phyloP scores from a whole-genome alignment of 129 eudicot genomes.

The Centella asiatica region DNA sequence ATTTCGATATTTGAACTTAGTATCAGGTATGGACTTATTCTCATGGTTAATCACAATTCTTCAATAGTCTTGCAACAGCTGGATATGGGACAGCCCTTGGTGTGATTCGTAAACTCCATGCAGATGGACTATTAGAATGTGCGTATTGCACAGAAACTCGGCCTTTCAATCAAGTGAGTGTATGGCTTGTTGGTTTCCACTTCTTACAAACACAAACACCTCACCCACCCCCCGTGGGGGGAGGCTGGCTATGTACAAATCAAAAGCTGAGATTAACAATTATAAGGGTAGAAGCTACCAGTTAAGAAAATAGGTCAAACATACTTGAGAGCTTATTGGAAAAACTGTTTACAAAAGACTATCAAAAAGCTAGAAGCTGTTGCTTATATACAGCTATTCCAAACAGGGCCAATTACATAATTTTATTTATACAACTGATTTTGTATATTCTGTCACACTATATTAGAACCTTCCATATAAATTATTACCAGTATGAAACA shows the following conservation, averaged over 20 bases:
- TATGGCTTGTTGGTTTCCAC: not conserved
- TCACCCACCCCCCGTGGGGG: too few relatives aligned
- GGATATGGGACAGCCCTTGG: slow-evolving; percentile 99
- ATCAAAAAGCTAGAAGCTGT: too few relatives aligned
- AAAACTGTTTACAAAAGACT: too few relatives aligned
- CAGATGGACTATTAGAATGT: slow-evolving; percentile 62
- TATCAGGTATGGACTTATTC: not conserved
- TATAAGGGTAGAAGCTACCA: too few relatives aligned
- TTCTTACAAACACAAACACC: too few relatives aligned
- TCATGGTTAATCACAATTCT: not conserved
- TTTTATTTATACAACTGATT: too few relatives aligned
- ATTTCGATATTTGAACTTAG: not conserved
- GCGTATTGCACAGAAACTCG: slow-evolving; percentile 99
- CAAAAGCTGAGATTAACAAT: too few relatives aligned
- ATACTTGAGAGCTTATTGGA: too few relatives aligned
- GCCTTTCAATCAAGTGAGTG: slow-evolving; percentile 84
- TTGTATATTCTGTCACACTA: not conserved
- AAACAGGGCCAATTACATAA: too few relatives aligned
- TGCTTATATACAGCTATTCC: too few relatives aligned
- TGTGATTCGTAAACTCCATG: slow-evolving; percentile 79
- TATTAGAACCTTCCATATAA: not conserved
- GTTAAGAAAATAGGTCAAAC: too few relatives aligned
- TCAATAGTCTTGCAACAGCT: slow-evolving; percentile 90
- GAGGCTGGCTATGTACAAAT: too few relatives aligned
- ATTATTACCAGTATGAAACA: not conserved